phyloP scores from a whole-genome alignment of 1,284 basidiomycete species.

The Rugosomyces carneus region DNA sequence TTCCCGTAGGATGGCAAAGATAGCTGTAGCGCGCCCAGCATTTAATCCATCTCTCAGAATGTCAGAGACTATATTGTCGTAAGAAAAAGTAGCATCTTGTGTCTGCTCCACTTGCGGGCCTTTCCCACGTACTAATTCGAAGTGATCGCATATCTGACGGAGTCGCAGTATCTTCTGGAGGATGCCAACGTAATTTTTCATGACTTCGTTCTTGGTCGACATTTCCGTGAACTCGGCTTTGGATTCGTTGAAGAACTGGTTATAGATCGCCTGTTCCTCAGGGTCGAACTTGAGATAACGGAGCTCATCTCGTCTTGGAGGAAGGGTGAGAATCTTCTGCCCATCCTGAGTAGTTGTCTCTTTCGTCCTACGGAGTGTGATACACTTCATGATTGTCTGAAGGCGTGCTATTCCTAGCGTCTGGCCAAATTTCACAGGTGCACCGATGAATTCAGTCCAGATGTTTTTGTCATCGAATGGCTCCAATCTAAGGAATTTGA shows the following conservation, averaged over 20 bases:
- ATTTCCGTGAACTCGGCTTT: conserved; percentile 89
- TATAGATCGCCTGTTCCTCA: conserved; percentile 83
- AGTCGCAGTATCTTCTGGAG: conserved; percentile 92
- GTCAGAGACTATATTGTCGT: conserved; percentile 70
- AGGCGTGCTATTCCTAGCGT: conserved; percentile 89
- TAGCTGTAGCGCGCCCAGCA: conserved; percentile 63
- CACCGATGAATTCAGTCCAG: conserved; percentile 92
- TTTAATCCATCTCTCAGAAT: conserved; percentile 84
- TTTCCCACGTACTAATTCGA: conserved; percentile 83
- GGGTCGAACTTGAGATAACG: conserved; percentile 81
- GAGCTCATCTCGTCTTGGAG: conserved; percentile 82
- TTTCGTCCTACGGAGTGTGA: conserved; percentile 95
- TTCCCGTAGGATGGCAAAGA: conserved; percentile 81
- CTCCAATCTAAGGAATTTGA: conserved; percentile 90
- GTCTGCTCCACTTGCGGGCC: conserved; percentile 38
- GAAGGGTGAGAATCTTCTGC: conserved; percentile 79
- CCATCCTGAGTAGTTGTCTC: conserved; percentile 82
- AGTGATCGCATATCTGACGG: conserved; percentile 97
- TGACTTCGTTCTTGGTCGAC: conserved; percentile 82
- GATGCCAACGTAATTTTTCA: conserved; percentile 98
- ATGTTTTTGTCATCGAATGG: conserved; percentile 91
- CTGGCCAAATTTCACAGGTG: conserved; percentile 88
- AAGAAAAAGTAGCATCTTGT: conserved; percentile 38
- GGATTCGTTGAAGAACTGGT: conserved; percentile 82
- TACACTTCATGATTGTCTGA: conserved; percentile 95